Conservation (phyloP, 2,329 filamentous ascomycete species). For the Talaromyces pinophilus region DNA sequence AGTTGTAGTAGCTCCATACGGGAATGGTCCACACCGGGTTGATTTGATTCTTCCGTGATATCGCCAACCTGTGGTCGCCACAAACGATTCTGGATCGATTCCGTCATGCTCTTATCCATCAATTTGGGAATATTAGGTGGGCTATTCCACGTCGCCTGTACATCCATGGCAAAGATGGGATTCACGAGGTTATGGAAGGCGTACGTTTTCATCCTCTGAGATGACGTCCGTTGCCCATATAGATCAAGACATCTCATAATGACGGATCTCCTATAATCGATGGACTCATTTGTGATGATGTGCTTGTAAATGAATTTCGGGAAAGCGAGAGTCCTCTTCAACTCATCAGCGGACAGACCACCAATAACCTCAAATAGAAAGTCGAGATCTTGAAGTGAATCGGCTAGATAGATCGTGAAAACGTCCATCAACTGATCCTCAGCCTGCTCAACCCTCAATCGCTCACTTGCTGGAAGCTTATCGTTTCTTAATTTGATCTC, state of each 20-base stretch:
- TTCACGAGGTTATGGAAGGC: conserved; percentile 90
- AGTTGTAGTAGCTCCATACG: conserved; percentile 94
- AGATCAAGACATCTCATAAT: conserved; percentile 84
- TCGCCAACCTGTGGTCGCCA: conserved; percentile 90
- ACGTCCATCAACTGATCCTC: conserved; percentile 85
- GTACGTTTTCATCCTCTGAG: conserved; percentile 91
- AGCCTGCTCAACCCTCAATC: conserved; percentile 84
- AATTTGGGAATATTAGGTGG: conserved; percentile 65
- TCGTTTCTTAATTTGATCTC: conserved; percentile 72
- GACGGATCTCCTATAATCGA: conserved; percentile 81
- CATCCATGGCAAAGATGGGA: conserved; percentile 93
- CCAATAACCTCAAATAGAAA: conserved; percentile 83
- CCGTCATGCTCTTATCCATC: conserved; percentile 83
- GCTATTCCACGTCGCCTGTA: conserved; percentile 75
- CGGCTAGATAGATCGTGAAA: conserved; percentile 75
- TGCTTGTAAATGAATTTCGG: conserved; percentile 80
- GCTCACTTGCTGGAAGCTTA: conserved; percentile 68
- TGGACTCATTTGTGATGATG: conserved; percentile 79
- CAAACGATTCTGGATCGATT: conserved; percentile 85
- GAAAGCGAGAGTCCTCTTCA: conserved; percentile 74
- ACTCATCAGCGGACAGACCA: conserved; percentile 76
- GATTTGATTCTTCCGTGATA: conserved; percentile 76
- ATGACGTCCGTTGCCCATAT: conserved; percentile 74
- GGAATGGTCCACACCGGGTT: conserved; percentile 89
- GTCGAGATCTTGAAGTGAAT: conserved; percentile 75